A percentile compares a stretch with the other conserved stretches of the same genome.
Evolutionary conservation across 306 rosid species (phyloP).

Genomic region (Acacia confusa): DNA sequence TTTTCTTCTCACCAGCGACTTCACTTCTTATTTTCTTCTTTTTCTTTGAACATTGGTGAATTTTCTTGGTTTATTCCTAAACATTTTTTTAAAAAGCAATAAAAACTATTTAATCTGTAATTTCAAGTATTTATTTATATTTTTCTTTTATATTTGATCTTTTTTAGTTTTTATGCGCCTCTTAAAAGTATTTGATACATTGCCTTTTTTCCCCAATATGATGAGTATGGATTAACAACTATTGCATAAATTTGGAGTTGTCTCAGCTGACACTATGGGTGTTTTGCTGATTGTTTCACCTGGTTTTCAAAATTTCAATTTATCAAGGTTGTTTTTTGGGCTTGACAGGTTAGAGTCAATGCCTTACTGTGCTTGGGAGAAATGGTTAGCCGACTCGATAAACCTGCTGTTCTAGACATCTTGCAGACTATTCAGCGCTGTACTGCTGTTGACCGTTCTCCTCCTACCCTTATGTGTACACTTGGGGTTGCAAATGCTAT

Average conservation of each 20-base stretch:
- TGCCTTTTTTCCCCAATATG: neutral
- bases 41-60: too few species aligned
- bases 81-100: too few species aligned
- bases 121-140: too few species aligned
- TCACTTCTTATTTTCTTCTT: neutral
- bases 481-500: slow-evolving; percentile 96
- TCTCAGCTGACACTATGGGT: neutral
- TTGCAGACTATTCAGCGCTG: slow-evolving; percentile 98
- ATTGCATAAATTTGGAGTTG: neutral
- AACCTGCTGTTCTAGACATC: slow-evolving; percentile 72
- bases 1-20: neutral
- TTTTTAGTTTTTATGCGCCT: neutral
- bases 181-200: neutral
- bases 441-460: slow-evolving; percentile 92
- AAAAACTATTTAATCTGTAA: too few species aligned
- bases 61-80: too few species aligned
- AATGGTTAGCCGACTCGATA: slow-evolving; percentile 77
- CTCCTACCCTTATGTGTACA: slow-evolving; percentile 99
- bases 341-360: slow-evolving; percentile 92
- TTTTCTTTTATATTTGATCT: neutral
- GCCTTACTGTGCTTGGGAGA: slow-evolving; percentile 93
- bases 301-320: neutral
- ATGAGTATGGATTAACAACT: neutral
- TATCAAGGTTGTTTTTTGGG: neutral
- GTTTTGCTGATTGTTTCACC: neutral